Evolutionary conservation across 1,284 basidiomycete genomes (phyloP).

Genomic region (Ceraceosorus bombacis): DNA sequence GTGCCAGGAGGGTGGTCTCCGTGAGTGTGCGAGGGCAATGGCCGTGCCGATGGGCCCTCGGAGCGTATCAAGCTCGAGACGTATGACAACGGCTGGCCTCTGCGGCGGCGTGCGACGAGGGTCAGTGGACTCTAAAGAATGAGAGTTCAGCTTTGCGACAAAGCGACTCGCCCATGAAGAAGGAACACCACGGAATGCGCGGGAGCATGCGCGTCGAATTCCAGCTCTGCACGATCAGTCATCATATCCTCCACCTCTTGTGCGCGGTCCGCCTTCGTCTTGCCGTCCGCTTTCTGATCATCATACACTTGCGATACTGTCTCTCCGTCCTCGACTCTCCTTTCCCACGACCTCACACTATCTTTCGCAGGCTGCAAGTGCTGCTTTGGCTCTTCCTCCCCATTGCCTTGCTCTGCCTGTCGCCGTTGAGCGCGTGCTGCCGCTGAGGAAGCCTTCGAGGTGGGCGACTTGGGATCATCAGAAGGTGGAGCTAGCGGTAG

Average conservation of each 20-base stretch:
- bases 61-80: neutral
- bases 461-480: slow-evolving; percentile 5
- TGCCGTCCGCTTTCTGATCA: neutral
- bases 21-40: neutral
- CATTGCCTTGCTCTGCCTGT: neutral
- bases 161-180: slow-evolving; percentile 14
- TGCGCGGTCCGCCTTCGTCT: slow-evolving; percentile 10
- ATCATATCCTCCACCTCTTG: slow-evolving; percentile 21
- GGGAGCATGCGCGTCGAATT: slow-evolving; percentile 34
- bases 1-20: neutral
- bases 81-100: too few relatives aligned
- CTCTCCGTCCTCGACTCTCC: slow-evolving; percentile 9
- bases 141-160: too few relatives aligned
- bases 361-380: neutral
- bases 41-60: neutral
- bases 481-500: slow-evolving; percentile 11
- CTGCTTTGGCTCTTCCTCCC: slow-evolving; percentile 1
- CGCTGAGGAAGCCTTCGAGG: slow-evolving; percentile 14
- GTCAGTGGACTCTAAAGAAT: too few relatives aligned
- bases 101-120: too few relatives aligned
- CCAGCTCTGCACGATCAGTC: slow-evolving; percentile 24
- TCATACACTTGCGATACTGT: slow-evolving; percentile 9
- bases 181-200: slow-evolving; percentile 38
- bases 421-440: neutral
- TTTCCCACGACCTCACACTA: slow-evolving; percentile 8